phyloP scores from a whole-genome alignment of 306 rosid genomes.

The Sechiopsis laciniata region DNA sequence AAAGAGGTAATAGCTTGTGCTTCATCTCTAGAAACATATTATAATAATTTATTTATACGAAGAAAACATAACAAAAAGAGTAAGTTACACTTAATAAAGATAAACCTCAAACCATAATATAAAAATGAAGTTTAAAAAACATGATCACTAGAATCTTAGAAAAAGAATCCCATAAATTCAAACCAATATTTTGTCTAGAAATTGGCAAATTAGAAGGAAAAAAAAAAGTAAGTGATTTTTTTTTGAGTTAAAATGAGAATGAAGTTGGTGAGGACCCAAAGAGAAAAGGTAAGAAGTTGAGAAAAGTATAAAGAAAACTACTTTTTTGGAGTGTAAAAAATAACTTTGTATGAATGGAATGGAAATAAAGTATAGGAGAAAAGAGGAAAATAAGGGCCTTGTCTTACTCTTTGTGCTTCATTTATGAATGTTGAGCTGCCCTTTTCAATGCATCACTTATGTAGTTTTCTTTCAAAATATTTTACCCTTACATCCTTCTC shows the following conservation, averaged over 20 bases:
- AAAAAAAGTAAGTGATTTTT: neutral
- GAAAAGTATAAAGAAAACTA: neutral
- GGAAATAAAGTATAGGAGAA: neutral
- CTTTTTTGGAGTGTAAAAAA: neutral
- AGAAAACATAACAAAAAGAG: neutral
- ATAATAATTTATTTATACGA: too few species aligned
- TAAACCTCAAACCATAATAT: neutral
- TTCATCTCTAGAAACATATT: neutral
- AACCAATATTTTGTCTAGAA: neutral
- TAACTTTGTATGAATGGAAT: neutral
- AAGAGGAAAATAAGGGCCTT: slow-evolving; percentile 9
- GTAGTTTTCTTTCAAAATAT: neutral
- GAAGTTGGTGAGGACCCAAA: neutral
- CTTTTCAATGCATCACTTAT: neutral
- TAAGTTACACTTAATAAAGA: neutral
- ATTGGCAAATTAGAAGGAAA: neutral
- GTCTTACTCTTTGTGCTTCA: slow-evolving; percentile 9
- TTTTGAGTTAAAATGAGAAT: neutral
- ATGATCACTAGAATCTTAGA: neutral
- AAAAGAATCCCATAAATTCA: neutral
- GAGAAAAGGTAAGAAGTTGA: neutral
- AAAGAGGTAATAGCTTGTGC: too few species aligned
- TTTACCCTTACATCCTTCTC: neutral
- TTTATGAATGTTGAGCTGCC: neutral
- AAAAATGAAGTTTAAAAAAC: neutral